Conservation (phyloP, 1,284 basidiomycete species). For the Trametes sp. region DNA sequence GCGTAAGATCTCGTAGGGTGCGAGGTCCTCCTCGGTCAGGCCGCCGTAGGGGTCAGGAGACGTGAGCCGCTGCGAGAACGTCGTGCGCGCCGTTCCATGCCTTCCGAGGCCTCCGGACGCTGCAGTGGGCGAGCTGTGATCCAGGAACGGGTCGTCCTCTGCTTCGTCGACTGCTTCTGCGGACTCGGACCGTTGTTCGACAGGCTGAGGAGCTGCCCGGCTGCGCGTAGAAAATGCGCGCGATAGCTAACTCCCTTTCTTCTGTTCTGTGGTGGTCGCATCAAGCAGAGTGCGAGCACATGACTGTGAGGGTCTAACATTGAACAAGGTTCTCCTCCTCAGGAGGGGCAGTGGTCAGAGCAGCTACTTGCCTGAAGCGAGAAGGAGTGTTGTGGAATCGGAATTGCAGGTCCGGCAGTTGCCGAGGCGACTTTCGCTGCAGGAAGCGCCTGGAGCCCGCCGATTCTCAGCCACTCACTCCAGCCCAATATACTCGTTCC, state of each 20-base stretch:
- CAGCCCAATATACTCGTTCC: too few species aligned
- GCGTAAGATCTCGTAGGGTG: slow-evolving; percentile 38
- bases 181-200: not conserved
- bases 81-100: slow-evolving; percentile 8
- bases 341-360: not conserved
- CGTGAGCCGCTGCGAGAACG: slow-evolving; percentile 14
- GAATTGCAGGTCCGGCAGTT: too few species aligned
- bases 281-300: slow-evolving; percentile 7
- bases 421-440: too few species aligned
- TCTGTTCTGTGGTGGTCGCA: not conserved
- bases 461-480: too few species aligned
- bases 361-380: slow-evolving; percentile 11
- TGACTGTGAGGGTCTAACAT: slow-evolving; percentile 5
- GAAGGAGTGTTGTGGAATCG: slow-evolving; percentile 42
- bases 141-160: slow-evolving; percentile 40
- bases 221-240: slow-evolving; percentile 24
- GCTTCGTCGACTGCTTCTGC: not conserved
- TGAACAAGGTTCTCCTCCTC: slow-evolving; percentile 1
- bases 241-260: slow-evolving; percentile 23
- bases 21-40: slow-evolving; percentile 33
- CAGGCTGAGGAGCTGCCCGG: slow-evolving; percentile 8
- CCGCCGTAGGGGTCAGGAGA: slow-evolving; percentile 29
- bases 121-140: slow-evolving; percentile 11
- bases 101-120: not conserved
- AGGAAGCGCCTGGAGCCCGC: too few species aligned